Conservation (phyloP, 768 basidiomycete species). For the Auriscalpium orientale region DNA sequence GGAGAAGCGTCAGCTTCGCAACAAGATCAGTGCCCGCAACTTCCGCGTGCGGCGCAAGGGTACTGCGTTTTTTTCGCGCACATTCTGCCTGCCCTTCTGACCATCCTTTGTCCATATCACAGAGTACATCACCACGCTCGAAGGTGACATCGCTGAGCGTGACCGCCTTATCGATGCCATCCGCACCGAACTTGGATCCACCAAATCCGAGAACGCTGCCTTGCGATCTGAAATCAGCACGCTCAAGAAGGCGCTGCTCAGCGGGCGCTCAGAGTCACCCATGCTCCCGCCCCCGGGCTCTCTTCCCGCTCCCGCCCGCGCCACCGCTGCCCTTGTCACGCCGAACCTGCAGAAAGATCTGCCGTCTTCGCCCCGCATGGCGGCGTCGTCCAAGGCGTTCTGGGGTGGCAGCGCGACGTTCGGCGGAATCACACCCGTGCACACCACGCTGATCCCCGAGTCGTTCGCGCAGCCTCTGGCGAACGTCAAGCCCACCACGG, state of each 20-base stretch:
- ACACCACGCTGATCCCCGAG: constrained; percentile 77
- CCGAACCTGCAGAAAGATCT: constrained; percentile 77
- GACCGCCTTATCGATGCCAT: constrained; percentile 87
- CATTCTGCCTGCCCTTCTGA: not conserved
- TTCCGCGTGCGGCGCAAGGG: constrained; percentile 94
- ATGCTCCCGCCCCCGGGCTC: constrained; percentile 40
- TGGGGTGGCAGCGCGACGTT: constrained; percentile 71
- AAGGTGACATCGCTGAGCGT: constrained; percentile 87
- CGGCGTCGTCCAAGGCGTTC: constrained; percentile 42
- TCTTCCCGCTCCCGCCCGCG: constrained; percentile 21
- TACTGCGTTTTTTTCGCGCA: constrained; percentile 23
- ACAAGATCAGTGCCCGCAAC: constrained; percentile 95
- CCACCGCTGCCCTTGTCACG: constrained; percentile 33
- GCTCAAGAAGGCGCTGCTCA: constrained; percentile 68
- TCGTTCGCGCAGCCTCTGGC: constrained; percentile 20
- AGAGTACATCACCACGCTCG: constrained; percentile 95
- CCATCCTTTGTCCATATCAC: constrained; percentile 1
- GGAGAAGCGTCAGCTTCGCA: constrained; percentile 92
- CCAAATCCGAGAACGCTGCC: constrained; percentile 75
- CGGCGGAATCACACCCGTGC: constrained; percentile 76
- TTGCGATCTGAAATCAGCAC: constrained; percentile 69
- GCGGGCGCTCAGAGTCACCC: constrained; percentile 35
- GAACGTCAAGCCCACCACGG: constrained; percentile 12
- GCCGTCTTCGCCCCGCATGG: constrained; percentile 49
- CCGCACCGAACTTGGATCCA: constrained; percentile 72